Base-by-base conservation (phyloP, 2,329 filamentous ascomycete species). In the Amesomyces nigricolor region DNA sequence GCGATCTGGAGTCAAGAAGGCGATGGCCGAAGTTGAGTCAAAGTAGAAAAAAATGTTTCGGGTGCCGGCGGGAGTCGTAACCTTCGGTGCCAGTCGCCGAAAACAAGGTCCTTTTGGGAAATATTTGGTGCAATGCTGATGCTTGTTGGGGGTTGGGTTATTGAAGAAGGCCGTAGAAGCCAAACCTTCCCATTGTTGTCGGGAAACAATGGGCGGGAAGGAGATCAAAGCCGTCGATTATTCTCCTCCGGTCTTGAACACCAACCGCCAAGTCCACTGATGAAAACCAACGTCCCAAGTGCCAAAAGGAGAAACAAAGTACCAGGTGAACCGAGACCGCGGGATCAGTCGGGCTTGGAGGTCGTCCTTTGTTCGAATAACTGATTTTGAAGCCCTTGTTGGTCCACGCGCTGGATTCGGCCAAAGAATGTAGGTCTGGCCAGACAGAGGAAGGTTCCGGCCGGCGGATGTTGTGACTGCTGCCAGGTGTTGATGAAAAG, bases 101-200 rank as follows among this genome's bases (percentile, higher is more conserved):
- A 26, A n/a, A 44, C 30, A 26, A n/a, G 9, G 2, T 11, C 39
- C 42, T 50, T 37, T 54, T 35, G 13, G 6, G 10, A 39, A 39
- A 4, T n/a, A 32, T 35, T 16, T 8, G 11, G 38, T 40, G 43
- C 22, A 26, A 49, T 22, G 13, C 1, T 38, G 35, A 10, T 35
- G 9, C 17, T 17, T 16, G 43, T 40, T 32, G 51, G 17, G 43
- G 40, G 19, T 35, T 54, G 47, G 56, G 47, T 52, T 55, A 56
- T 57, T 54, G 44, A 46, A n/a, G 16, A 43, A 40, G 17, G 7
- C 13, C 11, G 39, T n/a, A 45, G 22, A 39, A 49, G 43, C 17
- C 30, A 35, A 47, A 56, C 54, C 60, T 50, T 56, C 54, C 55
- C 48, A 59, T 61, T 60, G 59, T 57, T 56, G 35, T 40, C 32